Evolutionary conservation across 2,329 filamentous ascomycete species (phyloP).

Genomic region (Westerdykella sp.): DNA sequence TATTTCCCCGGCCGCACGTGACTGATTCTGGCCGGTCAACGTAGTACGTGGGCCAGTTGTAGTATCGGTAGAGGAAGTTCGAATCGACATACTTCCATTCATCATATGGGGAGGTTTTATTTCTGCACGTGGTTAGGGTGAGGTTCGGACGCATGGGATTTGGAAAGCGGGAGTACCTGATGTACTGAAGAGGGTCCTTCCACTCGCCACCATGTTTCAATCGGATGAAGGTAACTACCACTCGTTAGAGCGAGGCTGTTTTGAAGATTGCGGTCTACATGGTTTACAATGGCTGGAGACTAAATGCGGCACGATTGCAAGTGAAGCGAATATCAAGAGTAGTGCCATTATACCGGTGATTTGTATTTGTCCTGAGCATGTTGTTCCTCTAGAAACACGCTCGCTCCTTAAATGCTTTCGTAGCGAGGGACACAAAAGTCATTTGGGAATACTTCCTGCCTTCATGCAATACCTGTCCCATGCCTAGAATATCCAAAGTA

Average conservation of each 20-base stretch:
- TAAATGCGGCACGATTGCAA: not conserved
- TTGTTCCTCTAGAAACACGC: too few species aligned
- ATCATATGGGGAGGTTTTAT: not conserved
- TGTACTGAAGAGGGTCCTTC: not conserved
- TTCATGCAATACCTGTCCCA: too few species aligned
- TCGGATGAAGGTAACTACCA: not conserved
- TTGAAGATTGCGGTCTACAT: not conserved
- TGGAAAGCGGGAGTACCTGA: not conserved
- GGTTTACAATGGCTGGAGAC: not conserved
- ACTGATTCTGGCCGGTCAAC: slow-evolving; percentile 8
- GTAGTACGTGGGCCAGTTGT: slow-evolving; percentile 5
- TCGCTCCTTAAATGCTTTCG: too few species aligned
- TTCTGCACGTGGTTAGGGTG: not conserved
- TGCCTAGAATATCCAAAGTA: too few species aligned
- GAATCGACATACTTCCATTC: slow-evolving; percentile 1
- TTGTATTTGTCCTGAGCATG: too few species aligned
- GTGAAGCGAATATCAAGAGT: not conserved
- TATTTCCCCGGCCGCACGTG: slow-evolving; percentile 11
- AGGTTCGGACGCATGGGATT: not conserved
- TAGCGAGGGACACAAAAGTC: too few species aligned
- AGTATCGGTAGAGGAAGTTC: slow-evolving; percentile 1
- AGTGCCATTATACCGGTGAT: not conserved
- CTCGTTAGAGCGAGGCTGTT: not conserved
- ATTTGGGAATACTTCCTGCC: too few species aligned
- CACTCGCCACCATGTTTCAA: not conserved